Conservation (phyloP, 345 rosid species). For the Lepidium aucheri region DNA sequence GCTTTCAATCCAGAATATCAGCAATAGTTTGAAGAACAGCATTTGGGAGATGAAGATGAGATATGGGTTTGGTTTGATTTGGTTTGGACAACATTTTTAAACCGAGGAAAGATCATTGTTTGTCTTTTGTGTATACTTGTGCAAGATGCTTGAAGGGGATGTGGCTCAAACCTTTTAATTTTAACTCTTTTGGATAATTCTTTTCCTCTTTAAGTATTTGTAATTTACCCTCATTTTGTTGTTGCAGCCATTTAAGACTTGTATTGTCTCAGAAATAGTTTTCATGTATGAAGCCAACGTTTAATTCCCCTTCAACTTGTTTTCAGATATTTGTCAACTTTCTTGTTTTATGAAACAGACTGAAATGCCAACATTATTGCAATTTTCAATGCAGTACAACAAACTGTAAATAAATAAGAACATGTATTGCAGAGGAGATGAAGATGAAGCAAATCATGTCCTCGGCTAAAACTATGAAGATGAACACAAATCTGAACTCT, state of each 20-base stretch:
- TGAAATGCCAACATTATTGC: background rate
- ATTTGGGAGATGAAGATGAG: background rate
- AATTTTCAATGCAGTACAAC: background rate
- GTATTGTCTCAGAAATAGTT: conserved; percentile 10
- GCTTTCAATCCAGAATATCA: conserved; percentile 95
- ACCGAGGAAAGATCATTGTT: conserved; percentile 7
- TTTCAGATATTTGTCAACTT: background rate
- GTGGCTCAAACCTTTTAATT: conserved; percentile 7
- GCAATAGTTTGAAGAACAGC: conserved; percentile 22
- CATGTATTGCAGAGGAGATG: background rate
- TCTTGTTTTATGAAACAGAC: background rate
- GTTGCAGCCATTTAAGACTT: conserved; percentile 13
- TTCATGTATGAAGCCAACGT: background rate
- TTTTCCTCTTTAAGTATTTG: background rate
- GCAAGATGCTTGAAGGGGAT: conserved; percentile 17
- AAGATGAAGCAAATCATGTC: background rate
- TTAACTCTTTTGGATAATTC: background rate
- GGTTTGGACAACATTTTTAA: conserved; percentile 23
- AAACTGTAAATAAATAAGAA: background rate
- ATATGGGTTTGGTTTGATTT: conserved; percentile 3
- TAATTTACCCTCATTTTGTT: conserved; percentile 17
- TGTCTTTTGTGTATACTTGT: conserved; percentile 28
- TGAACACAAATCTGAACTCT: conserved; percentile 7
- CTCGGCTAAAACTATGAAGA: background rate
- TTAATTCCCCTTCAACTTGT: background rate